These are phyloP conservation scores for Ceratobasidium sp. DNA, from an alignment of 1,284 basidiomycete genomes.

Conservation along the genomic window DNA sequence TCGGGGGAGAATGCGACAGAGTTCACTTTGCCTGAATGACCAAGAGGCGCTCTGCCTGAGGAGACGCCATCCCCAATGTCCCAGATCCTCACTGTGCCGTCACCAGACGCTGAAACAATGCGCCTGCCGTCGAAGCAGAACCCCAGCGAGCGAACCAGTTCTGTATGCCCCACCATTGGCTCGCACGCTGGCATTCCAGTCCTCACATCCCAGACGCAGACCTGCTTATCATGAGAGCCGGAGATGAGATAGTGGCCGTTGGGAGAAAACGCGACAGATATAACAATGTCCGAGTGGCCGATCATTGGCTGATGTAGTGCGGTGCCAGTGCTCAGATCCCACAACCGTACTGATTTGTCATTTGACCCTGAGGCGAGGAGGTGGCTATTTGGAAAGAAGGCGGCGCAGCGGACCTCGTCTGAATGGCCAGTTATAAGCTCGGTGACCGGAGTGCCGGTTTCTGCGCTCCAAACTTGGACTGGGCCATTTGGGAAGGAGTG, in stretches of 20 bases:
- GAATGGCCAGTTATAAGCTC: constrained; percentile 23
- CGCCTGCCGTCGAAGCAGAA: constrained; percentile 31
- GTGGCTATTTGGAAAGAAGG: constrained; percentile 40
- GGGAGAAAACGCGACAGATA: constrained; percentile 38
- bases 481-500: constrained; percentile 6
- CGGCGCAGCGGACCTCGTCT: constrained; percentile 14
- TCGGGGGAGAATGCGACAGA: constrained; percentile 19
- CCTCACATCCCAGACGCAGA: constrained; percentile 30
- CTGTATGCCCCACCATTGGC: constrained; percentile 22
- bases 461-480: constrained; percentile 35
- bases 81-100: constrained; percentile 36
- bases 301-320: background rate
- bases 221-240: constrained; percentile 1
- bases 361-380: constrained; percentile 5
- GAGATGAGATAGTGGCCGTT: constrained; percentile 14
- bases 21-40: background rate
- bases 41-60: background rate
- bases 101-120: constrained; percentile 31
- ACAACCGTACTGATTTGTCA: constrained; percentile 13
- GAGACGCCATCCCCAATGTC: background rate
- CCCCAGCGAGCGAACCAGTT: background rate
- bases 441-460: background rate
- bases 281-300: background rate
- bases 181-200: background rate
- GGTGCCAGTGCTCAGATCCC: constrained; percentile 17